Base-by-base conservation (phyloP, 352 stramenopile species). In the Phytopythium montanum region DNA sequence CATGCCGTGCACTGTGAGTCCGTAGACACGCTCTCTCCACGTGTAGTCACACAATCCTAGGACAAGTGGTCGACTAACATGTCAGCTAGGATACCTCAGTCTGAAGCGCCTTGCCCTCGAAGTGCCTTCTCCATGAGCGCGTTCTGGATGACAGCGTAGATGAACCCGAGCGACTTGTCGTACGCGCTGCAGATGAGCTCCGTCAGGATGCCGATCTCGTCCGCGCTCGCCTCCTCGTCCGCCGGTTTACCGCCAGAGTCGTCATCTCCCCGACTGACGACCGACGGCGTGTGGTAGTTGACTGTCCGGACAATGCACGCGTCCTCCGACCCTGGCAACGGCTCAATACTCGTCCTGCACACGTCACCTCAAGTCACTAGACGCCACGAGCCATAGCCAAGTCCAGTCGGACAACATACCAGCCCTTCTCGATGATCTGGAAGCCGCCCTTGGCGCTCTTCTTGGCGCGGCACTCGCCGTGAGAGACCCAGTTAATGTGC, bases 371-470 rank as follows among this genome's bases (percentile, higher is more conserved):
- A 36, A 36, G 31, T 36, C 31, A 36, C 7, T 6, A 36, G 31
- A 36, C 5, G 31, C 8, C 31, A 2, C 21, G 19, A 46, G 12
- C 18, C 2, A 28, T 42, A 6, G 41, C 29, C 19, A 29, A 5
- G 8, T 31, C 16, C 45, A 36, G 3, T 16, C 14, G 36, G 50
- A 69, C 71, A 34, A 69, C 71, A 34, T 56, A 77, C 72, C 72
- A 81, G 23, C 72, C 72, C n/a, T 66, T 68, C 52, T 81, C 69
- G 5, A 66, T 53, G 33, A 77, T 39, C 44, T 74, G 67, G 61
- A 81, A 81, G 7, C 61, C 68, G 14, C 65, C 59, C 46, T 72
- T 76, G 18, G 59, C 50, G 26, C 55, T 46, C 45, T 66, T 65
- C 41, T 61, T 68, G 2, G 69, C 56, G 49, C 65, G 56, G 52